These are phyloP conservation scores for Coleophoma crateriformis DNA, from an alignment of 2,329 filamentous ascomycete genomes.

Conservation along the genomic window DNA sequence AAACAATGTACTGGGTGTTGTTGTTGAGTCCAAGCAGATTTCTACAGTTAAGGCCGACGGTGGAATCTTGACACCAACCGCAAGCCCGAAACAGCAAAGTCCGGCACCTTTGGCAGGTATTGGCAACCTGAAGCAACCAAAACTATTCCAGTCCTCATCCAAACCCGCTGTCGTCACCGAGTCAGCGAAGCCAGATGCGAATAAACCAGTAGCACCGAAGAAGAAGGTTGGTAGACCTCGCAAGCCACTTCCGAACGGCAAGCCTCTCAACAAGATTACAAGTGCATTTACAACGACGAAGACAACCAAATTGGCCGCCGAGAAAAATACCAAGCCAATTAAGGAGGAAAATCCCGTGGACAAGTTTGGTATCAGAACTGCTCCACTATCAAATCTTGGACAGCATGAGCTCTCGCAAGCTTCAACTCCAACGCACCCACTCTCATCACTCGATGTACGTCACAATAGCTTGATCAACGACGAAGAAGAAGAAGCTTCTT, in stretches of 20 bases:
- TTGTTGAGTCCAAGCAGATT: slow-evolving; percentile 31
- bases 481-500: neutral
- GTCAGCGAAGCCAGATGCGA: slow-evolving; percentile 3
- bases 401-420: slow-evolving; percentile 4
- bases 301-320: slow-evolving; percentile 7
- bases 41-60: slow-evolving; percentile 36
- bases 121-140: slow-evolving; percentile 44
- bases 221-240: slow-evolving; percentile 12
- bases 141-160: slow-evolving; percentile 30
- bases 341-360: neutral
- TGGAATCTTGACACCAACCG: slow-evolving; percentile 50
- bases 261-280: slow-evolving; percentile 19
- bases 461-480: slow-evolving; percentile 13
- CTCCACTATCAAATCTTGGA: slow-evolving; percentile 14
- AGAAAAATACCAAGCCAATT: slow-evolving; percentile 5
- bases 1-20: slow-evolving; percentile 34
- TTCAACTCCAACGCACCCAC: slow-evolving; percentile 13
- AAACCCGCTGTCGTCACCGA: slow-evolving; percentile 7
- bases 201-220: slow-evolving; percentile 1
- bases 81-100: slow-evolving; percentile 46
- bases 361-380: neutral
- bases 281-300: slow-evolving; percentile 21
- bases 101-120: slow-evolving; percentile 13
- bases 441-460: slow-evolving; percentile 12
- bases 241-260: slow-evolving; percentile 18